A percentile compares a stretch with the other conserved stretches of the same genome.
Evolutionary conservation across 2,329 filamentous ascomycete genomes (phyloP).

Genomic region (Beauveria sp.): DNA sequence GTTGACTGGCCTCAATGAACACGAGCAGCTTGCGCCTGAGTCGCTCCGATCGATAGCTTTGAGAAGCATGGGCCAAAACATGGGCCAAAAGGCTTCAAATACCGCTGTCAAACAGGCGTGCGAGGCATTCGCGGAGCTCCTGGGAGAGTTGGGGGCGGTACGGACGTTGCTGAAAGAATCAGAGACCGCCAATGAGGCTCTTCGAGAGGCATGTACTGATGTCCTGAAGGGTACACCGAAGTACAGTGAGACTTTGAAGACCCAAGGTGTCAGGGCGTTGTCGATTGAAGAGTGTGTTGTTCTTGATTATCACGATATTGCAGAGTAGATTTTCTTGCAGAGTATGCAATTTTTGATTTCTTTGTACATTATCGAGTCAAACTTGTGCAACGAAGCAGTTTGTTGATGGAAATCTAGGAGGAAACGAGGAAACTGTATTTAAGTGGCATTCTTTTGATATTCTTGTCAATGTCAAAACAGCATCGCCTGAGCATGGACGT

Average conservation of each 20-base stretch:
- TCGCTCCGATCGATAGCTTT: constrained; percentile 20
- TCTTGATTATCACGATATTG: constrained; percentile 9
- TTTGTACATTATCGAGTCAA: not conserved
- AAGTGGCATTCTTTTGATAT: not conserved
- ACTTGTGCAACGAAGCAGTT: too few relatives aligned
- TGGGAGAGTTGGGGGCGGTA: constrained; percentile 24
- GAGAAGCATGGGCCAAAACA: constrained; percentile 9
- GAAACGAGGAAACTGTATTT: too few relatives aligned
- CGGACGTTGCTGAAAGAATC: constrained; percentile 25
- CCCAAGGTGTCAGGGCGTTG: not conserved
- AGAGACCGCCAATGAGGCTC: not conserved
- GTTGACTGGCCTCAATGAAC: constrained; percentile 22
- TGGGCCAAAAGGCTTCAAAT: not conserved
- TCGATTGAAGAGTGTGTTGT: constrained; percentile 6
- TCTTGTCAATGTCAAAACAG: not conserved
- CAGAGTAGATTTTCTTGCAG: not conserved
- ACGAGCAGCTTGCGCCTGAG: constrained; percentile 13
- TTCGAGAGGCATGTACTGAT: not conserved
- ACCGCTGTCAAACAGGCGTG: constrained; percentile 14
- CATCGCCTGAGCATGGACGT: not conserved
- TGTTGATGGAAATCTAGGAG: too few relatives aligned
- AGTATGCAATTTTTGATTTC: not conserved
- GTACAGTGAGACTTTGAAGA: constrained; percentile 4
- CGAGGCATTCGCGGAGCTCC: constrained; percentile 20
- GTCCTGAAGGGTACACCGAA: not conserved